These are phyloP conservation scores for Mucor lusitanicus DNA, from an alignment of 371 early-diverging fungal species.

Conservation along the genomic window DNA sequence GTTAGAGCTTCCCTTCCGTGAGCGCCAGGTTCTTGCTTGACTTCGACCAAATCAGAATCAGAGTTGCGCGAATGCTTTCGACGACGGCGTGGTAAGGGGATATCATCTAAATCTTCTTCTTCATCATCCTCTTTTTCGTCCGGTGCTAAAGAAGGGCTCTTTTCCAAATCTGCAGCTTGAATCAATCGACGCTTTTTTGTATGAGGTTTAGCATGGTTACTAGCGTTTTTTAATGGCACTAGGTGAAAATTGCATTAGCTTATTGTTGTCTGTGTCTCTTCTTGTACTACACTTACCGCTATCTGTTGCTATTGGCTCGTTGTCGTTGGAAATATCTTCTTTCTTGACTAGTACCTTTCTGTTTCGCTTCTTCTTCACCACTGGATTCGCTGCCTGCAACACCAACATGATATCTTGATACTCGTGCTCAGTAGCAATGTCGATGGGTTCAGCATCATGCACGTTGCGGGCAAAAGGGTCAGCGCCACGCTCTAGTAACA, in stretches of 20 bases:
- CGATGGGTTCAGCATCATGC: conserved; percentile 56
- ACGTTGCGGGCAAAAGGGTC: conserved; percentile 52
- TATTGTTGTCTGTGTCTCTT: not conserved
- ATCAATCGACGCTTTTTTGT: conserved; percentile 37
- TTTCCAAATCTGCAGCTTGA: conserved; percentile 34
- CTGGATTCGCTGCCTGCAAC: conserved; percentile 21
- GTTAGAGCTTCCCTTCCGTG: not conserved
- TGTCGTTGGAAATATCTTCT: not conserved
- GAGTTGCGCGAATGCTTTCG: not conserved
- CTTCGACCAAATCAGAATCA: not conserved
- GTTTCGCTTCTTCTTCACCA: conserved; percentile 12
- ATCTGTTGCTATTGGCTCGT: not conserved
- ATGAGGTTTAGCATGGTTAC: conserved; percentile 1
- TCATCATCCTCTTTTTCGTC: conserved; percentile 1
- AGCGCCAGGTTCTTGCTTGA: not conserved
- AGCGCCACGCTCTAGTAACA: conserved; percentile 66
- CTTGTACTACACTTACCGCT: not conserved
- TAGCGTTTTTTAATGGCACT: not conserved
- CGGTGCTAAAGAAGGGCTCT: not conserved
- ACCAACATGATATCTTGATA: conserved; percentile 39
- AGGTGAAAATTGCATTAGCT: not conserved
- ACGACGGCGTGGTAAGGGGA: not conserved
- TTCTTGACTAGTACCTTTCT: not conserved
- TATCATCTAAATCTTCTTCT: not conserved
- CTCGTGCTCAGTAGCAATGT: conserved; percentile 55